Conservation (phyloP, 1,139 yeast species). For the Suhomyces anneliseae region DNA sequence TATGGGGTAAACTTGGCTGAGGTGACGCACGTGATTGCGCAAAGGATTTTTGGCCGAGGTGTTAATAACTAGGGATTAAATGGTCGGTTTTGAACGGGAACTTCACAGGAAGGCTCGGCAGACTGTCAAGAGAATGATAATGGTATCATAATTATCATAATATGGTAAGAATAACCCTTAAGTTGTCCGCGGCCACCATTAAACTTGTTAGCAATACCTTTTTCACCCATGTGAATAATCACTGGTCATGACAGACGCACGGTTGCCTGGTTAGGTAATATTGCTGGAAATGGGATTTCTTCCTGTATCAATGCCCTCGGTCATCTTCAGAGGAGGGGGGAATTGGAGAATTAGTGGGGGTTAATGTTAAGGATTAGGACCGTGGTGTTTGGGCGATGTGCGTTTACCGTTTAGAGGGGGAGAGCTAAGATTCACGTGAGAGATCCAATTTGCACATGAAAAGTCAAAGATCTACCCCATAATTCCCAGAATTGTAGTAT, state of each 20-base stretch:
- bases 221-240: neutral
- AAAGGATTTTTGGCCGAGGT: neutral
- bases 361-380: neutral
- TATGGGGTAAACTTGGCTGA: slow-evolving; percentile 11
- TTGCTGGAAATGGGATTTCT: neutral
- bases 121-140: too few species aligned
- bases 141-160: too few species aligned
- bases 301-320: neutral
- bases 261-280: neutral
- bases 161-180: too few species aligned
- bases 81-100: neutral
- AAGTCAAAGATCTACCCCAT: too few species aligned
- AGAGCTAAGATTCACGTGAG: neutral
- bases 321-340: neutral
- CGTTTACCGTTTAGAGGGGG: neutral
- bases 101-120: neutral
- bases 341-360: neutral
- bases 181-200: too few species aligned
- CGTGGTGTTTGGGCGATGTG: neutral
- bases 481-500: too few species aligned
- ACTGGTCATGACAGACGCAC: neutral
- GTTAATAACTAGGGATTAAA: neutral
- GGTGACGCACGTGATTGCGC: slow-evolving; percentile 2
- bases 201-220: neutral
- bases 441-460: neutral